Conservation (phyloP, 148 eudicot genomes). For the Chenopodium quinoa region DNA sequence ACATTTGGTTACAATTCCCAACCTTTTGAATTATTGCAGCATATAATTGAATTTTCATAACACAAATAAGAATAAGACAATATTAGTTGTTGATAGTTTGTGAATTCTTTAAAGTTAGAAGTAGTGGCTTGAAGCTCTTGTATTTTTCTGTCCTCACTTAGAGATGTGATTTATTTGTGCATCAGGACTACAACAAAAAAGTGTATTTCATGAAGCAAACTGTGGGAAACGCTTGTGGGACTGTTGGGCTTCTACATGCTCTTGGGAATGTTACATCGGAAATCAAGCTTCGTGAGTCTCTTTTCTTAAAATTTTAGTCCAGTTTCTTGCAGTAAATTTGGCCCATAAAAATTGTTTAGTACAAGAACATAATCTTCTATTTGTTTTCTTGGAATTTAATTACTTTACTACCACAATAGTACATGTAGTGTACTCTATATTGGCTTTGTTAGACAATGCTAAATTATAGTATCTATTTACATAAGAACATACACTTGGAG, state of each 20-base stretch:
- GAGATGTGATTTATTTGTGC: conserved; percentile 14
- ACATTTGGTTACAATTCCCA: not conserved
- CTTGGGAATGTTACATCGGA: conserved; percentile 83
- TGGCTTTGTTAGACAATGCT: not conserved
- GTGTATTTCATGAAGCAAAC: conserved; percentile 95
- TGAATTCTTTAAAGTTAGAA: not conserved
- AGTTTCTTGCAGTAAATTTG: not conserved
- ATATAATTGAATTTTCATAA: not conserved
- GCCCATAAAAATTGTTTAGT: not conserved
- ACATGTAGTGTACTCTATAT: not conserved
- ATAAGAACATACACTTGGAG: not conserved
- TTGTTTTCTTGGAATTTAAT: not conserved
- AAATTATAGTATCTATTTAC: not conserved
- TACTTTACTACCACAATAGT: not conserved
- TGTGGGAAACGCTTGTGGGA: conserved; percentile 99
- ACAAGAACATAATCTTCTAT: not conserved
- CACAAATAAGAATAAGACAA: not conserved
- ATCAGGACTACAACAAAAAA: conserved; percentile 52
- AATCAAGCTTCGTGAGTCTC: conserved; percentile 70
- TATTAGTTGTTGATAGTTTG: not conserved
- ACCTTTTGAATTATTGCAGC: too few relatives aligned
- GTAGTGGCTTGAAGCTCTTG: not conserved
- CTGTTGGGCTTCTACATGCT: conserved; percentile 95
- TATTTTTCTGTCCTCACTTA: not conserved
- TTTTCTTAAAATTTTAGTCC: not conserved